Percentiles rank a stretch among this genome's conserved stretches.
Evolutionary conservation across 371 early-diverging fungal genomes (phyloP).

Genomic region (Lichtheimia corymbifera): DNA sequence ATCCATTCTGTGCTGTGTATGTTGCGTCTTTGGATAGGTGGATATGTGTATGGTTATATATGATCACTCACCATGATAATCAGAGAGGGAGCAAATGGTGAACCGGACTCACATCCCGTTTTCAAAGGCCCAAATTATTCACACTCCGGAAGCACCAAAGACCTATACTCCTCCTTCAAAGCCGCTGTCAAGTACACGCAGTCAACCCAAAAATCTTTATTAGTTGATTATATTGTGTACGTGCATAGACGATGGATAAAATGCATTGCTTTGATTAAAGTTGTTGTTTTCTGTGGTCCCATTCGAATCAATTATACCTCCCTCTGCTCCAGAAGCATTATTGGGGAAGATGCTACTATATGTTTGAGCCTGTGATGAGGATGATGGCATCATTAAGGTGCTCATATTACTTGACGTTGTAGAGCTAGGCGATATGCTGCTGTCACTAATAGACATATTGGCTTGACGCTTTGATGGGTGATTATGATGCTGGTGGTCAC

Average conservation of each 20-base stretch:
- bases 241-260: slow-evolving; percentile 40
- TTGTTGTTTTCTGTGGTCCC: slow-evolving; percentile 24
- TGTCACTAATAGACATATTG: slow-evolving; percentile 20
- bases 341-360: slow-evolving; percentile 15
- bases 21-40: too few species aligned
- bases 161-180: too few species aligned
- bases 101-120: too few species aligned
- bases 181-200: too few species aligned
- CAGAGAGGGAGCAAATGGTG: too few species aligned
- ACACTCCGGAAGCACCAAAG: too few species aligned
- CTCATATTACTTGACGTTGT: slow-evolving; percentile 28
- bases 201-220: too few species aligned
- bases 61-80: too few species aligned
- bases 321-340: too few species aligned
- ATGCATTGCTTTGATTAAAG: slow-evolving; percentile 19
- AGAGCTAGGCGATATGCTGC: slow-evolving; percentile 29
- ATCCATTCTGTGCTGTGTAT: too few species aligned
- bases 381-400: slow-evolving; percentile 26
- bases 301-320: neutral
- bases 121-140: too few species aligned
- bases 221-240: slow-evolving; percentile 40
- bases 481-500: slow-evolving; percentile 16
- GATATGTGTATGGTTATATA: too few species aligned
- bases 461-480: slow-evolving; percentile 20
- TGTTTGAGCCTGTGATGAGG: slow-evolving; percentile 15